Evolutionary conservation across 495 filamentous ascomycete genomes (phyloP), one percentile per base, ranked within the genome.

Genomic region (Podospora pseudocomata): DNA sequence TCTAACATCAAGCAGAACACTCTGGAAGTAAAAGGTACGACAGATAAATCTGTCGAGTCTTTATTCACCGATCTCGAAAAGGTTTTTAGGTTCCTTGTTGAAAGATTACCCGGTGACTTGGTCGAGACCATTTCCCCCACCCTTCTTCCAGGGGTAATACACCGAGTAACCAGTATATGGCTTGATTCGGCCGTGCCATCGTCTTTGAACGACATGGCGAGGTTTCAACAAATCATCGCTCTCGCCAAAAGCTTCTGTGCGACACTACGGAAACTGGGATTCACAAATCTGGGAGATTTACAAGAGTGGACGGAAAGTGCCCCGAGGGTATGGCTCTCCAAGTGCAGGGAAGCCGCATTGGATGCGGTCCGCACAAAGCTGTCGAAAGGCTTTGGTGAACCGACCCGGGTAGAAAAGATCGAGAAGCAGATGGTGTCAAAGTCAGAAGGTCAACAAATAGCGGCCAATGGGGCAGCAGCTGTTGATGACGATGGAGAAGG

Each of bases 311-410:
- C 90, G 0, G 87, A 90, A 34, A 87, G 88, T 61, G 90, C 90
- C 6, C 90, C 94, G 5, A 86, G 86, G 26, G 85, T 93, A 15
- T 99, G 95, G 95, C 82, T 97, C 23, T 86, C 87, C n/a, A 93
- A 91, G 74, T 88, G 91, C 67, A 89, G 89, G 66, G 92, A 95
- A 70, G 84, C 85, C 55, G 88, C 90, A 3, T 80, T 99, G 39
- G 88, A 92, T 70, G 82, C 84, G 23, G 87, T 95, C 5, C 87
- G 94, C 60, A 86, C 82, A 63, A 85, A 91, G 27, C 80, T 96
- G 30, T 81, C 88, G 0, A 74, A 81, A 32, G 91, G 90, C 6
- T 80, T 92, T 54, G 85, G 87, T 39, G 76, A 81, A 30, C 84
- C 87, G 3, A 88, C 86, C 69, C 80, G 82, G 55, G 93, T 94